Evolutionary conservation across 2,329 filamentous ascomycete species (phyloP).

Genomic region (Talaromyces sp.): DNA sequence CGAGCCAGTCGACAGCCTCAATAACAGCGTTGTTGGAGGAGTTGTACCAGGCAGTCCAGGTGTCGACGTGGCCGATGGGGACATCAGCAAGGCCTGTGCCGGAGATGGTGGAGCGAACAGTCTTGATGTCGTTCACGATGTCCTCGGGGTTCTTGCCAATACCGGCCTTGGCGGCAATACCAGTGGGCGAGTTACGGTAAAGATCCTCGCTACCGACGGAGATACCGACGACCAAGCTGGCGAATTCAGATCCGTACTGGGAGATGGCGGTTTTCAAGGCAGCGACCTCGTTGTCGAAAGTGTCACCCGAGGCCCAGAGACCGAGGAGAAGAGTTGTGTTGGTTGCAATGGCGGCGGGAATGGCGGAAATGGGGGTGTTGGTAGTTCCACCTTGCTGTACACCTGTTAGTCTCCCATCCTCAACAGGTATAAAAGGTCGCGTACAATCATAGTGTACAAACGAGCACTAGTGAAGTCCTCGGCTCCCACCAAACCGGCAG

Average conservation of each 20-base stretch:
- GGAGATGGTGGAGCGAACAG: constrained; percentile 62
- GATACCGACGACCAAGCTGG: constrained; percentile 66
- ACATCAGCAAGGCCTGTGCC: constrained; percentile 55
- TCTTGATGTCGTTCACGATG: constrained; percentile 67
- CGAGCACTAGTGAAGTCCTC: constrained; percentile 47
- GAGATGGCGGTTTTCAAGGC: constrained; percentile 68
- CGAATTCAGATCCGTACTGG: constrained; percentile 64
- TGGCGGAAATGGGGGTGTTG: constrained; percentile 65
- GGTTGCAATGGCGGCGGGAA: constrained; percentile 78
- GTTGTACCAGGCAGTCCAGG: constrained; percentile 79
- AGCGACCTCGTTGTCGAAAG: constrained; percentile 68
- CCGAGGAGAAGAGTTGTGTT: constrained; percentile 76
- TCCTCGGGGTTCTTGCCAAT: constrained; percentile 61
- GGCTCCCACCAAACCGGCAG: constrained; percentile 41
- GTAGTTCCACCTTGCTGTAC: constrained; percentile 50
- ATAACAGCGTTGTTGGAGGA: constrained; percentile 67
- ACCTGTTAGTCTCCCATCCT: constrained; percentile 1
- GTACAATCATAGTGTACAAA: constrained; percentile 61
- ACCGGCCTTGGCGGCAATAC: constrained; percentile 60
- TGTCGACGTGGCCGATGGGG: constrained; percentile 80
- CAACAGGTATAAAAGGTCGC: background rate
- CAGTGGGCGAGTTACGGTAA: constrained; percentile 72
- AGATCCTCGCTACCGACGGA: constrained; percentile 84
- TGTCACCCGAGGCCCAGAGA: constrained; percentile 69
- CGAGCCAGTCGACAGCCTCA: constrained; percentile 70